Base-by-base conservation (phyloP, 768 basidiomycete genomes). In the Amanita pseudoporphyria region DNA sequence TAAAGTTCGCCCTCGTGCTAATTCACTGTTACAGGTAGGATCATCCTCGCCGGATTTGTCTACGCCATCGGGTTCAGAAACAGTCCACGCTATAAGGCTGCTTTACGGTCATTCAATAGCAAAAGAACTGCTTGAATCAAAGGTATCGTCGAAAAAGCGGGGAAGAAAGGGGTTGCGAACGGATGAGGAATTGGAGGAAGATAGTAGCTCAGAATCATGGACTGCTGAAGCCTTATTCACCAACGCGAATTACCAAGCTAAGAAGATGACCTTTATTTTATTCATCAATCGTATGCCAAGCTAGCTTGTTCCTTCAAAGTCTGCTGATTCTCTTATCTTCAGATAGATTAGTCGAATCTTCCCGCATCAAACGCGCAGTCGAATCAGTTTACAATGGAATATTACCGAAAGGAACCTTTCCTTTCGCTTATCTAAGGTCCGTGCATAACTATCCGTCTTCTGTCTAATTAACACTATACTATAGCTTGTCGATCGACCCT, bases 381-480 rank as follows among this genome's bases (percentile, higher is more conserved):
- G 95, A 98, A 60, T 77, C 77, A 1, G 80, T 89, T 12, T 99
- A 98, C 65, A 82, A 74, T 21, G 77, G 78, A 9, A 75, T 95
- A 38, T 71, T 99, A 16, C 87, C 95, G 0, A 98, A 98, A 65
- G 94, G 93, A 5, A 67, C 84, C 7, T 84, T 69, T 30, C 93
- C 95, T 1, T 98, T 94, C 64, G 72, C 95, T n/a, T 98, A 98
- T 63, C 71, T 97, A 33, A 92, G 90, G 93, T 91, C 52, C n/a
- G 69, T 54, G 30, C 22, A 19, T n/a, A 38, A 30, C 3, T 31
- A 18, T 12, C 39, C 10, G 28, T 37, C 14, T 33, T 26, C 10
- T 44, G 52, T 53, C 12, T 44, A 12, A 49, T 28, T 36, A 22
- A 39, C 21, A 37, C 30, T 13, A 41, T 40, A 21, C 10, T 22